Evolutionary conservation across 768 basidiomycete species (phyloP).

Genomic region (Amylocystis lapponica): DNA sequence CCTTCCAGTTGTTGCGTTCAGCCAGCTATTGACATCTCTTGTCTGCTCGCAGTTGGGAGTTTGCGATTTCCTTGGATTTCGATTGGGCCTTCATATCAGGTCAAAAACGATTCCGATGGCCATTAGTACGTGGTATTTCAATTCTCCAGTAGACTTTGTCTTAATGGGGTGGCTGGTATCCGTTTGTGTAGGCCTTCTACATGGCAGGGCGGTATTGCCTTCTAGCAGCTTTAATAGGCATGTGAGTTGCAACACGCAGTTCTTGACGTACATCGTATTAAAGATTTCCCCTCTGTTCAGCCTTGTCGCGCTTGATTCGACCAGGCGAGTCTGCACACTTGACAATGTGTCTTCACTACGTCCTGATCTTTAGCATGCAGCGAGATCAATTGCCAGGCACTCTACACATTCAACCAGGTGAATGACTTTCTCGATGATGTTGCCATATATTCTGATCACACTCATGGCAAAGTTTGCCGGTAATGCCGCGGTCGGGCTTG

Average conservation of each 20-base stretch:
- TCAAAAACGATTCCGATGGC: constrained; percentile 40
- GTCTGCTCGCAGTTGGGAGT: constrained; percentile 47
- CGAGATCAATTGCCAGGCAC: constrained; percentile 36
- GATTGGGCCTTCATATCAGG: constrained; percentile 37
- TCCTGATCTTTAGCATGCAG: too few species aligned
- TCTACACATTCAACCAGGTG: constrained; percentile 46
- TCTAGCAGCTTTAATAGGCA: constrained; percentile 41
- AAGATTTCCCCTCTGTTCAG: constrained; percentile 18
- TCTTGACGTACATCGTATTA: background rate
- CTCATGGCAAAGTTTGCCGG: constrained; percentile 35
- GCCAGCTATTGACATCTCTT: background rate
- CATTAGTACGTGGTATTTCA: too few species aligned
- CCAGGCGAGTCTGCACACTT: constrained; percentile 16
- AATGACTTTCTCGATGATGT: background rate
- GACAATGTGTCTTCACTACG: too few species aligned
- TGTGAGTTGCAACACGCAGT: too few species aligned
- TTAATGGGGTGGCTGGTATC: too few species aligned
- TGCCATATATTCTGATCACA: background rate
- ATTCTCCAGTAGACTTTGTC: too few species aligned
- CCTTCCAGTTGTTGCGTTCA: background rate
- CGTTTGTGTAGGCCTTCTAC: constrained; percentile 45
- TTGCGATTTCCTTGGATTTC: constrained; percentile 35
- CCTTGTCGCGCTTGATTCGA: constrained; percentile 33
- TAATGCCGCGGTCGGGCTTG: constrained; percentile 38
- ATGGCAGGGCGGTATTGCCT: constrained; percentile 40